A percentile compares a stretch with the other conserved stretches of the same genome.
phyloP scores from a whole-genome alignment of 1,284 basidiomycete genomes.

The Cutaneotrichosporon cutaneum region DNA sequence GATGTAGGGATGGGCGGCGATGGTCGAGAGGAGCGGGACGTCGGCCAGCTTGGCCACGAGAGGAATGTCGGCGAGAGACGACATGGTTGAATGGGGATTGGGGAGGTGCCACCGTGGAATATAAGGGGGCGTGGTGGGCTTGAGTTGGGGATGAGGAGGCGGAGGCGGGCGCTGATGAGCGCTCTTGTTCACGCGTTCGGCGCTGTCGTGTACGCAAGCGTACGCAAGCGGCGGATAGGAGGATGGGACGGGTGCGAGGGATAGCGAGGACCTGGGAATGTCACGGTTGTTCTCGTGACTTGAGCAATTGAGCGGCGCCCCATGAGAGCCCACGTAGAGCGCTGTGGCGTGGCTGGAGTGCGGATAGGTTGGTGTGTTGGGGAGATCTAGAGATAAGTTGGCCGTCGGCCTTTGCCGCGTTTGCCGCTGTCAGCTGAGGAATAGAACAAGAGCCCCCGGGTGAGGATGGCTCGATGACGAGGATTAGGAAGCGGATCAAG shows the following conservation, averaged over 20 bases:
- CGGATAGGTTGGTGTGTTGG: background rate
- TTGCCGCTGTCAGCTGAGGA: no score
- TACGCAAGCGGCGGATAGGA: background rate
- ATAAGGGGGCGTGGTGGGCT: no score
- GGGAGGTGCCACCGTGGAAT: background rate
- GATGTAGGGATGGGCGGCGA: conserved; percentile 2
- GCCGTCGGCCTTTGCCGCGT: background rate
- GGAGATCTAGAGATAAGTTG: no score
- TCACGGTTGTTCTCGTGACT: no score
- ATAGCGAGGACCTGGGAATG: no score
- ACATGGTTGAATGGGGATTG: background rate
- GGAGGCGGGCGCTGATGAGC: background rate
- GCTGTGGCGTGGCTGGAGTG: background rate
- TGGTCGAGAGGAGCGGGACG: background rate
- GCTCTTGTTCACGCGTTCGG: background rate
- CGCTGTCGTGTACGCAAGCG: background rate
- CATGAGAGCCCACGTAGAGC: background rate
- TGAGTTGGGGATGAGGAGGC: background rate
- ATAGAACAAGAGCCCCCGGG: no score
- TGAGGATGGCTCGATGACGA: no score
- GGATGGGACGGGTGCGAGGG: background rate
- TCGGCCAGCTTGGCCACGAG: background rate
- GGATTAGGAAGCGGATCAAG: no score
- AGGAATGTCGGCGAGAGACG: conserved; percentile 1
- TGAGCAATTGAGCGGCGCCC: background rate